Conservation (phyloP, 805 yeast genomes). For the Hanseniaspora lindneri region DNA sequence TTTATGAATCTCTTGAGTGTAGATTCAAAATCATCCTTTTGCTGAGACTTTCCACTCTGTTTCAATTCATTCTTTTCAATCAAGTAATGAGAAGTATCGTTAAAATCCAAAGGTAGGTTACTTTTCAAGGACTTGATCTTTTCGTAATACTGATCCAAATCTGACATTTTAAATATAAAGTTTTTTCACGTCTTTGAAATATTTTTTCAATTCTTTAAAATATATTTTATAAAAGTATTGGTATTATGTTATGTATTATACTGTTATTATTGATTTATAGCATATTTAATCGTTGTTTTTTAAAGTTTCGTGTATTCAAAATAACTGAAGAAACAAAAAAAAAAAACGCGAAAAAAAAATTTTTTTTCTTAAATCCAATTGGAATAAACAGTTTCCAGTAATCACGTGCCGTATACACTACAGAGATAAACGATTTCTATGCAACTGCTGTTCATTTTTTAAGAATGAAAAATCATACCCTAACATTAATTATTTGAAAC, state of each 20-base stretch:
- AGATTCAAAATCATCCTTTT: constrained; percentile 24
- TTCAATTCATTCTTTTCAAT: constrained; percentile 21
- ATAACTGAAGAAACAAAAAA: no score
- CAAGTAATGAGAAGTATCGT: constrained; percentile 24
- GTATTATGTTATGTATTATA: no score
- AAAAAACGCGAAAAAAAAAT: not conserved
- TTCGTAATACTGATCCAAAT: constrained; percentile 22
- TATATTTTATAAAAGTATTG: no score
- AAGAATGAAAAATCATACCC: no score
- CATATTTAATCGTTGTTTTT: no score
- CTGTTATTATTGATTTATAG: no score
- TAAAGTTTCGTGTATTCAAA: no score
- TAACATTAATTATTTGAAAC: no score
- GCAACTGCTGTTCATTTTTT: no score
- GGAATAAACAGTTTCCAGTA: not conserved
- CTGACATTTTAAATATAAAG: not conserved
- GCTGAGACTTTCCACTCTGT: constrained; percentile 37
- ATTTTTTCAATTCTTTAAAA: no score
- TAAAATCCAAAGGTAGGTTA: constrained; percentile 21
- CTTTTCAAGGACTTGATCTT: constrained; percentile 23
- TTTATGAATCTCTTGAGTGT: constrained; percentile 59
- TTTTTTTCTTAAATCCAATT: not conserved
- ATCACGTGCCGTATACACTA: not conserved
- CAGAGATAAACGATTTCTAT: no score
- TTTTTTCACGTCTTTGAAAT: not conserved